Conservation (phyloP, 768 basidiomycete genomes). For the Phylloporus sp. region DNA sequence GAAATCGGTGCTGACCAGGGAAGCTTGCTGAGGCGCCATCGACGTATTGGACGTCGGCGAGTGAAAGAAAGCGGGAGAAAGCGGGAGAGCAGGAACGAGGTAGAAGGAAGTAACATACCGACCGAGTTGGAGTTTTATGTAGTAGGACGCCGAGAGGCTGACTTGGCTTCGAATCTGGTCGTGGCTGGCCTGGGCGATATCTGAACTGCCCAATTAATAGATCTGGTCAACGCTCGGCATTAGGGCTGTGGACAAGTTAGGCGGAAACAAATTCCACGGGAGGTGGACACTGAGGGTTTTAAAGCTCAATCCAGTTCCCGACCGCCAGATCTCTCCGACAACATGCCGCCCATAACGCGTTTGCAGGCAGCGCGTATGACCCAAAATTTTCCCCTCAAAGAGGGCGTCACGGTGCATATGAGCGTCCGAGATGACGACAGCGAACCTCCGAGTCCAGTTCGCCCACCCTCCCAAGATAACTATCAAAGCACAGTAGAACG, state of each 20-base stretch:
- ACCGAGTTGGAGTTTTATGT: slow-evolving; percentile 5
- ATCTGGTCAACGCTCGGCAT: no score
- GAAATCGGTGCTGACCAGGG: neutral
- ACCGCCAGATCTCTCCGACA: no score
- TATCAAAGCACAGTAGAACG: no score
- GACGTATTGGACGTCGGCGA: slow-evolving; percentile 2
- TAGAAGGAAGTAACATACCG: slow-evolving; percentile 12
- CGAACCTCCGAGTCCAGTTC: neutral
- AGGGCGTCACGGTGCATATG: neutral
- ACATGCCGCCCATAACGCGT: neutral
- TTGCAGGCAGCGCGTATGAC: neutral
- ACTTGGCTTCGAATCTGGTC: slow-evolving; percentile 4
- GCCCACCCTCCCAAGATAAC: neutral
- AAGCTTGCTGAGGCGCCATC: slow-evolving; percentile 26
- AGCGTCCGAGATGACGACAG: no score
- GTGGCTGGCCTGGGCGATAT: slow-evolving; percentile 7
- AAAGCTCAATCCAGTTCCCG: neutral
- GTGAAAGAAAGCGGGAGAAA: slow-evolving; percentile 7
- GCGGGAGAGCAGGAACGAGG: slow-evolving; percentile 6
- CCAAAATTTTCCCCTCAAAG: neutral
- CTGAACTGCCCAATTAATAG: no score
- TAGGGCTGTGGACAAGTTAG: neutral
- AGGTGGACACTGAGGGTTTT: neutral
- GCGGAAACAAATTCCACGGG: neutral
- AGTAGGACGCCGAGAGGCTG: slow-evolving; percentile 16